Evolutionary conservation across 768 basidiomycete genomes (phyloP).

Genomic region (Calocybe gangraenosa): DNA sequence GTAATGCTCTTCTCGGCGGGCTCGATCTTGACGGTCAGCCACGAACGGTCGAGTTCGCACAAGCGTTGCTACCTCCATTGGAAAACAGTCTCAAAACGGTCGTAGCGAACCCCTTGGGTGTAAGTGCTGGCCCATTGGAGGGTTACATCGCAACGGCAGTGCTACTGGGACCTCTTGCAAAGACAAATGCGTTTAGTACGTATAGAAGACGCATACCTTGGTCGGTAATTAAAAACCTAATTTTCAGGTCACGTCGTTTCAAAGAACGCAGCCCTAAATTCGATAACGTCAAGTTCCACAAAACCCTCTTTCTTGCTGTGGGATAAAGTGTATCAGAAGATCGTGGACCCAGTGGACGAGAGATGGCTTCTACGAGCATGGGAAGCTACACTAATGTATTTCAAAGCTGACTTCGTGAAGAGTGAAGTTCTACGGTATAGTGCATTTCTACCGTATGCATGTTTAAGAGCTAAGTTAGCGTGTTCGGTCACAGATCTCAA

Average conservation of each 20-base stretch:
- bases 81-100: slow-evolving; percentile 69
- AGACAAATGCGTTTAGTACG: slow-evolving; percentile 51
- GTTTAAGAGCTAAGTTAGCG: slow-evolving; percentile 1
- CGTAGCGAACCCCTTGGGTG: slow-evolving; percentile 53
- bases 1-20: slow-evolving; percentile 49
- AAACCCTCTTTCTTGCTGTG: slow-evolving; percentile 86
- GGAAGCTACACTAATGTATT: slow-evolving; percentile 44
- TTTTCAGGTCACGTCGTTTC: slow-evolving; percentile 40
- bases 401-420: slow-evolving; percentile 46
- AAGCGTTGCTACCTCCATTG: slow-evolving; percentile 53
- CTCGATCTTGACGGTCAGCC: slow-evolving; percentile 31
- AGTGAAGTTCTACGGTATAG: slow-evolving; percentile 54
- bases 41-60: slow-evolving; percentile 48
- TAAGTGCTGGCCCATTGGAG: slow-evolving; percentile 68
- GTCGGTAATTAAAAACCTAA: slow-evolving; percentile 8
- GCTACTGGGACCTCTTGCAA: slow-evolving; percentile 57
- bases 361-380: slow-evolving; percentile 71
- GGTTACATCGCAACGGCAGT: slow-evolving; percentile 76
- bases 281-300: slow-evolving; percentile 40
- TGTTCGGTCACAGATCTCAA: slow-evolving; percentile 39
- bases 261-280: slow-evolving; percentile 42
- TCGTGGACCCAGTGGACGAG: slow-evolving; percentile 58
- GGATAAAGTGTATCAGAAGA: slow-evolving; percentile 83
- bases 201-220: background rate
- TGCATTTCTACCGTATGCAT: background rate